A percentile compares a stretch with the other conserved stretches of the same genome.
Evolutionary conservation across 768 basidiomycete genomes (phyloP).

Genomic region (Phanerochaete sordida): DNA sequence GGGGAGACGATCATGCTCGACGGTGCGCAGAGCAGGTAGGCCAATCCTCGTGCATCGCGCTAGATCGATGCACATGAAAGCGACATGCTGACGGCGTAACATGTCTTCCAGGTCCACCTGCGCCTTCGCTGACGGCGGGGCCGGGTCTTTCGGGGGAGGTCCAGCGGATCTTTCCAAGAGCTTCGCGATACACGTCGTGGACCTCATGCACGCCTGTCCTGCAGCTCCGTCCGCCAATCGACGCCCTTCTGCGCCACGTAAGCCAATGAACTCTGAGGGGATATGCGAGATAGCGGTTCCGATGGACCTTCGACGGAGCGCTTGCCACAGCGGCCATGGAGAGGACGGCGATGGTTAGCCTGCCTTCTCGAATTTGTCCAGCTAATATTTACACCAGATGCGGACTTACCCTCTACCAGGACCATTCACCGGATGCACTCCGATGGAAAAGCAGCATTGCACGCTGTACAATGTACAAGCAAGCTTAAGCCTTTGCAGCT

Average conservation of each 20-base stretch:
- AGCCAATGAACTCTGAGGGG: neutral
- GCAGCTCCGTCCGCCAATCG: neutral
- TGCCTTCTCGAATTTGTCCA: neutral
- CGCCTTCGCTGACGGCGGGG: neutral
- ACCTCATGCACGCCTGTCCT: neutral
- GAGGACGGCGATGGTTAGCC: neutral
- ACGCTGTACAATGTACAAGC: too few species aligned
- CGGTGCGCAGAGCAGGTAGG: neutral
- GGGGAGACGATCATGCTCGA: neutral
- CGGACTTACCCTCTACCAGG: neutral
- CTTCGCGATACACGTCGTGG: neutral
- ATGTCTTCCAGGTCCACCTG: neutral
- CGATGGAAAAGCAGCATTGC: neutral
- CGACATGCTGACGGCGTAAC: neutral
- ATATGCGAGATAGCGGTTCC: neutral
- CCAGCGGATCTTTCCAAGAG: conserved; percentile 1
- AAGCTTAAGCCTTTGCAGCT: neutral
- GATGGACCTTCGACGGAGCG: neutral
- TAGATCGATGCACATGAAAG: conserved; percentile 7
- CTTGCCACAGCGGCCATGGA: neutral
- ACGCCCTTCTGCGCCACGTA: neutral
- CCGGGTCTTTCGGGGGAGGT: neutral
- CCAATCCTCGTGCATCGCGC: neutral
- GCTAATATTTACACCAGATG: neutral
- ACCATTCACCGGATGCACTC: neutral